Evolutionary conservation across 2,329 filamentous ascomycete species (phyloP).

Genomic region (Colletotrichum liriopes): DNA sequence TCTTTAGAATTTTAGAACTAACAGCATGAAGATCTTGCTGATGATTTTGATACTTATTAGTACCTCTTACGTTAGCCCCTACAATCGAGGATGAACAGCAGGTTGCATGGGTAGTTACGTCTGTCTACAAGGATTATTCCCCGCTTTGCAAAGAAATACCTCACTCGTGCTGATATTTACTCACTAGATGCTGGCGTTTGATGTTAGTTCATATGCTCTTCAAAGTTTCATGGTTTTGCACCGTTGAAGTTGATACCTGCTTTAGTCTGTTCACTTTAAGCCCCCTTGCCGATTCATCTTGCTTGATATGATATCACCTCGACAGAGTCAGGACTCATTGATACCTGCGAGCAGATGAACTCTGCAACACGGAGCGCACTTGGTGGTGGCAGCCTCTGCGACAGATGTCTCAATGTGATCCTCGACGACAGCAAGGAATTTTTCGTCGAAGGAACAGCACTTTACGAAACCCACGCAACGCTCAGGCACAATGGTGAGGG

Average conservation of each 20-base stretch:
- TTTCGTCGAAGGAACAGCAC: background rate
- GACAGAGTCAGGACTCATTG: background rate
- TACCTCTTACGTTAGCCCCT: too few relatives aligned
- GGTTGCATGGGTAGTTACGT: background rate
- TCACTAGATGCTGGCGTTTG: too few relatives aligned
- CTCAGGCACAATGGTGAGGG: slow-evolving; percentile 1
- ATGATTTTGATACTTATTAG: too few relatives aligned
- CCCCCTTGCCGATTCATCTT: background rate
- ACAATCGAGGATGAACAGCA: too few relatives aligned
- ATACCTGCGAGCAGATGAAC: background rate
- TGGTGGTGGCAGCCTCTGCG: background rate
- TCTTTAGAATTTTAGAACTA: too few relatives aligned
- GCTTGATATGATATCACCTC: background rate
- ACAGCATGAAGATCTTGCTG: too few relatives aligned
- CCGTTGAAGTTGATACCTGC: background rate
- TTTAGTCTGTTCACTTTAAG: background rate
- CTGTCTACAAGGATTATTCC: background rate
- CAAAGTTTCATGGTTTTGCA: too few relatives aligned
- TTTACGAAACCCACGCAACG: background rate
- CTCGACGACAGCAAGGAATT: slow-evolving; percentile 1
- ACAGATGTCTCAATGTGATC: background rate
- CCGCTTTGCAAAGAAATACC: background rate
- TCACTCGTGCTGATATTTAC: background rate
- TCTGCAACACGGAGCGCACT: background rate
- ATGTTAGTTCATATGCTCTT: too few relatives aligned